Conservation (phyloP, 2,329 filamentous ascomycete species). For the Trichoderma arundinaceum region DNA sequence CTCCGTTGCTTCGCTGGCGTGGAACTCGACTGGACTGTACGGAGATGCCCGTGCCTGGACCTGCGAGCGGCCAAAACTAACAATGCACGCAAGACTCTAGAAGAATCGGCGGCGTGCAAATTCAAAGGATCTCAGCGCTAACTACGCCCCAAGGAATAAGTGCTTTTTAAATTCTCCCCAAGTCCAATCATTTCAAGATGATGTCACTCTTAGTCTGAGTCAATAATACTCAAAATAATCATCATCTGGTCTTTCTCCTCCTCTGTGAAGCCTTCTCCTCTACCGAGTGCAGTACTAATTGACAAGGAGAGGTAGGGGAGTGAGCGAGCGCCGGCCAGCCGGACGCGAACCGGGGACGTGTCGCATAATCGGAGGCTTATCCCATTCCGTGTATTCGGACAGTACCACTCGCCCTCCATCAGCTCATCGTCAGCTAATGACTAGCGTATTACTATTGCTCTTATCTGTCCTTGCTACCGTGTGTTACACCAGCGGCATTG, state of each 20-base stretch:
- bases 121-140: slow-evolving; percentile 2
- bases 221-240: not conserved
- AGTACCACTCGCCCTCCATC: not conserved
- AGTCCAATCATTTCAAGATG: not conserved
- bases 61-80: not conserved
- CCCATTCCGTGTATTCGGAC: not conserved
- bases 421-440: not conserved
- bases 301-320: not conserved
- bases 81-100: not conserved
- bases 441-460: not conserved
- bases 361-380: not conserved
- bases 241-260: not conserved
- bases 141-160: not conserved
- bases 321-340: not conserved
- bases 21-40: not conserved
- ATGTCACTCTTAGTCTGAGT: not conserved
- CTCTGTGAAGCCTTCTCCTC: not conserved
- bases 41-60: slow-evolving; percentile 12
- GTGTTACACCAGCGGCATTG: not conserved
- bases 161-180: not conserved
- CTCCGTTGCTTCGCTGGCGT: slow-evolving; percentile 4
- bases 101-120: not conserved
- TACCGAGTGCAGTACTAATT: not conserved
- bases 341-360: not conserved
- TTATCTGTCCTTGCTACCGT: not conserved